Base-by-base conservation (phyloP, 768 basidiomycete genomes). In the Calvatia gigantea region DNA sequence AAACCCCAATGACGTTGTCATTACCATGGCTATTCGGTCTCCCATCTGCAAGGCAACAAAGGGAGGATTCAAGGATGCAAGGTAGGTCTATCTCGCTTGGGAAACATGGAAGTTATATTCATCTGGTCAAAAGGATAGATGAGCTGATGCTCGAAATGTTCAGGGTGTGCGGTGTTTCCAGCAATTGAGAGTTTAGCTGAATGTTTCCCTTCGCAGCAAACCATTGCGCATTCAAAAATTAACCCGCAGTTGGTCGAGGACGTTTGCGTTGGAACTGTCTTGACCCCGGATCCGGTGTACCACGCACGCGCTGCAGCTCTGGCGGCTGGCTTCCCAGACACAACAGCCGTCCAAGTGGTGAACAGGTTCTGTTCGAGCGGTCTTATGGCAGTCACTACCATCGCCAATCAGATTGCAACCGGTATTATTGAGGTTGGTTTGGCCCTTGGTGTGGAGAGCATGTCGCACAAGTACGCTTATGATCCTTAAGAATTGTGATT, bases 291-390 rank as follows among this genome's bases (percentile, higher is more conserved):
- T 37, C 79, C 85, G 0, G 75, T 77, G 31, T 92, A 91, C 65
- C 83, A 83, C 56, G 88, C 89, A 14, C 80, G 91, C 38, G 74
- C 83, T 38, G 85, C 91, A 6, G 83, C 87, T 21, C 77, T 94
- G 39, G 85, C 89, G 3, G 91, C 91, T 12, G 91, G 91, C 8
- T 83, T 88, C 60, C 91, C 91, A 0, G 86, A 87, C n/a, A 76
- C 75, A 4, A 85, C 88, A 5, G 89, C 91, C 0, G 70, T 90
- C 8, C 85, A 91, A 64, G 78, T 76, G 23, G 72, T 93, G 62
- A 92, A 93, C 65, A 75, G 91, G 28, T 90, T 91, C 67, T 94
- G 91, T 64, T 89, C 89, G 2, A 87, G 84, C 57, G 91, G 90
- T 23, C 80, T 94, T n/a, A 90, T 92, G 87, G 88, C 91, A 11